Percentiles rank a stretch among this genome's conserved stretches.
These are phyloP conservation scores for Scleroderma citrinum DNA, from an alignment of 768 basidiomycete genomes.

Conservation along the genomic window DNA sequence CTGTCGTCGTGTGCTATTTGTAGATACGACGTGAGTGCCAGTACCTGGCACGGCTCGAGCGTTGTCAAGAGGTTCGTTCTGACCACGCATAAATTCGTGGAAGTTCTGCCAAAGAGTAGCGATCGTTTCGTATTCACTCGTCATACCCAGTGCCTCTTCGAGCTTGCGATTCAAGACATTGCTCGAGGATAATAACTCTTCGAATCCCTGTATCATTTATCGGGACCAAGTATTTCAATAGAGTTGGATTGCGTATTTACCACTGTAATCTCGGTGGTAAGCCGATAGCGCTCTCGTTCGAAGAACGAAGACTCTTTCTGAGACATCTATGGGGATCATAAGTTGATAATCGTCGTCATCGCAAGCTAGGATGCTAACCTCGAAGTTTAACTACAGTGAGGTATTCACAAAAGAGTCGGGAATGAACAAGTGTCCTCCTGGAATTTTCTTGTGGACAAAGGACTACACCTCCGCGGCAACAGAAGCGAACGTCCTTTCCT, in stretches of 20 bases:
- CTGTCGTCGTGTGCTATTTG: conserved; percentile 20
- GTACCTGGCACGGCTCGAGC: conserved; percentile 54
- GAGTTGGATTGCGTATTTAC: conserved; percentile 35
- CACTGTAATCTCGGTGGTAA: conserved; percentile 67
- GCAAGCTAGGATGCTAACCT: no score
- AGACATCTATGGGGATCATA: conserved; percentile 13
- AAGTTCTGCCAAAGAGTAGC: conserved; percentile 81
- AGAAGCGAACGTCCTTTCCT: no score
- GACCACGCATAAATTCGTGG: conserved; percentile 65
- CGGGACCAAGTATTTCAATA: neutral
- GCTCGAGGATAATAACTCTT: conserved; percentile 77
- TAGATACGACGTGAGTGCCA: conserved; percentile 55
- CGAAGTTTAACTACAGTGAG: no score
- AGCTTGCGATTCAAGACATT: conserved; percentile 87
- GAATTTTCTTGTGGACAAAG: no score
- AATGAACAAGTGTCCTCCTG: no score
- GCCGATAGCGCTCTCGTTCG: conserved; percentile 70
- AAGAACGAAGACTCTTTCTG: conserved; percentile 55
- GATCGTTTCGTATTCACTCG: conserved; percentile 86
- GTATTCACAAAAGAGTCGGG: no score
- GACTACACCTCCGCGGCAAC: no score
- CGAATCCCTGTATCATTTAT: conserved; percentile 59
- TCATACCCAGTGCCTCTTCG: conserved; percentile 90
- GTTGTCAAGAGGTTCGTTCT: conserved; percentile 28
- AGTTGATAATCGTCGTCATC: no score